Base-by-base conservation (phyloP, 257 asterid species). In the Nicotiana knightiana region DNA sequence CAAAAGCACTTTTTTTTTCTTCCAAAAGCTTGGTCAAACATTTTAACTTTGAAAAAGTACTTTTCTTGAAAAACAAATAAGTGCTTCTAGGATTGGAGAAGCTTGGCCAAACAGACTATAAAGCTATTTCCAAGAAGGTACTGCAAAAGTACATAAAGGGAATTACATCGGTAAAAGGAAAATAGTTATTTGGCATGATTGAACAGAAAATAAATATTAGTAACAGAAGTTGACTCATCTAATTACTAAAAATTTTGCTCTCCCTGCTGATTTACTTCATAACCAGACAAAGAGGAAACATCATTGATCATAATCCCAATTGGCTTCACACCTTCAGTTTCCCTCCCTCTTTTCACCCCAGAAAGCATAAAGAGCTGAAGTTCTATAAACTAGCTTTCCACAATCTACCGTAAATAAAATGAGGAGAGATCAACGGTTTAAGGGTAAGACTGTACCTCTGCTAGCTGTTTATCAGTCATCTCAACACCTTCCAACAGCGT, bases 401-500 rank as follows among this genome's bases (percentile, higher is more conserved):
- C 0, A 73, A 51, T 48, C 63, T 63, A 26, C 1, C 0, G 15
- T 26, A 73, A 3, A 11, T 46, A 26, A 24, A 35, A 15, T 6
- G 61, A 71, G 24, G 70, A 64, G 4, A 75, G 63, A 51, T 26
- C 63, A 17, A 35, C 9, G 2, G 33, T 51, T 51, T 51, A 48
- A 9, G 39, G 79, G 67, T 68, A 18, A 63, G 43, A 71, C 30
- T n/a, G 76, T 32, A 96, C 99, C 99, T 90, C 99, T 3, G 85
- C 53, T 32, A 96, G 91, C 86, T 96, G 99, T 80, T 93, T 94
- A 39, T 96, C 98, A 43, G 98, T 96, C 99, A 96, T 94, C 83
- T 95, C 99, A 82, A 96, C 99, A 84, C 99, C 99, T 87, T 92
- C 94, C 12, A 96, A 90, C 71, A 96, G 98, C 35, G 92, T 88